phyloP scores from a whole-genome alignment of 306 rosid species.

The Lablab purpureus region DNA sequence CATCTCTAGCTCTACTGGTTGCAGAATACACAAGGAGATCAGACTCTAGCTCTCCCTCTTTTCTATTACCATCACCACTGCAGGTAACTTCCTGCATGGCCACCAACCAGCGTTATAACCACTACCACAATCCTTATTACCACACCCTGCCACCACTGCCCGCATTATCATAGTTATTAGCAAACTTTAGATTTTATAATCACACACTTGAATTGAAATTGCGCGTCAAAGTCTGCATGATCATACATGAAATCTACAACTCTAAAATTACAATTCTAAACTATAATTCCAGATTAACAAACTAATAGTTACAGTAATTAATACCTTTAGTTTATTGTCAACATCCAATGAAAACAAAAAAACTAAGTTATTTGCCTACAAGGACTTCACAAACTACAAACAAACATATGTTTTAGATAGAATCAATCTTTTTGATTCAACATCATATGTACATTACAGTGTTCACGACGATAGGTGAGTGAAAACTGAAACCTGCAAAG shows the following conservation, averaged over 20 bases:
- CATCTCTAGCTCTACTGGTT: conserved; percentile 56
- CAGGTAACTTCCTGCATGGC: too few relatives aligned
- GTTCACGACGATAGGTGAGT: neutral
- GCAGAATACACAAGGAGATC: conserved; percentile 55
- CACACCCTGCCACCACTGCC: too few relatives aligned
- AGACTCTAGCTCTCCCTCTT: neutral
- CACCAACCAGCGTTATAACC: too few relatives aligned
- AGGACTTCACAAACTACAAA: neutral
- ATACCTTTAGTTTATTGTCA: conserved; percentile 13
- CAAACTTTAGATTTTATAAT: too few relatives aligned
- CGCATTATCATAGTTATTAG: too few relatives aligned
- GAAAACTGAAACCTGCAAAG: conserved; percentile 29
- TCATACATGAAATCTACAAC: too few relatives aligned
- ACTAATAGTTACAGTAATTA: neutral
- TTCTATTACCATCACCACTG: too few relatives aligned
- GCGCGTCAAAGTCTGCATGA: too few relatives aligned
- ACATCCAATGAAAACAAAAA: neutral
- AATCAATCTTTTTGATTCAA: neutral
- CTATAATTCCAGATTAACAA: neutral
- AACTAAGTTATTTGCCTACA: neutral
- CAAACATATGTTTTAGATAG: neutral
- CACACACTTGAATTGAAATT: too few relatives aligned
- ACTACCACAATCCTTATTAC: too few relatives aligned
- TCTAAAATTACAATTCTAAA: neutral
- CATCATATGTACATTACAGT: conserved; percentile 15